Evolutionary conservation across 805 yeast species (phyloP), one percentile per base, ranked within the genome.

Genomic region (Suhomyces prunicola): DNA sequence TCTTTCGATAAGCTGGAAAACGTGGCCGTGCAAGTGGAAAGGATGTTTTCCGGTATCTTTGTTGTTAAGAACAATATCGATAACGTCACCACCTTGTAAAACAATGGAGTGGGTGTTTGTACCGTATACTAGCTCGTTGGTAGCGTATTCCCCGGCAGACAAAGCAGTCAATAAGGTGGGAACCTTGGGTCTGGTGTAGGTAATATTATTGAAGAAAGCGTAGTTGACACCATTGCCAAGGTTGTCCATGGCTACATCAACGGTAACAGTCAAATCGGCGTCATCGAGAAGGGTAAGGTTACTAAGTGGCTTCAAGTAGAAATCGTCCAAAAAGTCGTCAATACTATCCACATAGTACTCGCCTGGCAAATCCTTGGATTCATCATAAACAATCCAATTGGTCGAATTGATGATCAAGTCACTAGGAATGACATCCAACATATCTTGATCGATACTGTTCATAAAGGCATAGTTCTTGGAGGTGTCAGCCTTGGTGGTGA

Each of bases 1-100:
- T 71, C 97, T 81, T 56, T 82, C 85, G 54, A 90, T 69, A 8
- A 87, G 78, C 74, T 93, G 97, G 88, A 92, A 93, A 48, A 71
- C 82, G 70, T 88, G 94, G 49, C 99, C 99, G 75, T 93, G 99
- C 67, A 93, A 76, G 74, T 93, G 99, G 94, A 93, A 93, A 29
- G 99, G 98, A 76, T 93, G 99, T 62, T 79, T 87, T 67, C 98
- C 97, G 5, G 96, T 83, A 71, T 93, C 99, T 55, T 74, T 73
- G 72, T 91, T 92, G 77, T 93, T 93, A 44, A 93, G 65, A 6
- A 89, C 88, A 60, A 93, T 81, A 67, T 93, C 96, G 33, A 93
- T 81, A 54, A 88, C 75, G 62, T 80, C 88, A 63, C 79, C 80
- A 61, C 84, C 78, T 58, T 83, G 81, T 54, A 93, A 73, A 13